Evolutionary conservation across 148 eudicot genomes (phyloP).

Genomic region (Rhododendron henanense): DNA sequence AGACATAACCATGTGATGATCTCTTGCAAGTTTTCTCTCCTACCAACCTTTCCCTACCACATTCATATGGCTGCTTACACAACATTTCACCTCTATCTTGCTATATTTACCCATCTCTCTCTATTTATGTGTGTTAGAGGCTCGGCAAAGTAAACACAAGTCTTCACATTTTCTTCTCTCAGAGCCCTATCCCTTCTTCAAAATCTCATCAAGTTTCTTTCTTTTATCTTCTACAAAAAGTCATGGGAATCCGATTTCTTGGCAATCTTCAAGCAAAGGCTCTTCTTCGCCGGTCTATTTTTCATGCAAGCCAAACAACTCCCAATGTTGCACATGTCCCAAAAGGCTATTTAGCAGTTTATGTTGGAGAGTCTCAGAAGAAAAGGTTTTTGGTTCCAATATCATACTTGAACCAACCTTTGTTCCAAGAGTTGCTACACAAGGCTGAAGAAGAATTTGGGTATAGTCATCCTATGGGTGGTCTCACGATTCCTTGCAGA

Average conservation of each 20-base stretch:
- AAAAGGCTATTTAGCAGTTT: constrained; percentile 52
- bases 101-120: not conserved
- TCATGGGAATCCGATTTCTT: constrained; percentile 15
- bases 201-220: not conserved
- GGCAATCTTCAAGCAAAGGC: not conserved
- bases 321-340: constrained; percentile 23
- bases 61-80: not conserved
- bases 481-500: constrained; percentile 24
- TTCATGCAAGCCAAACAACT: constrained; percentile 7
- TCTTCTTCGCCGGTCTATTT: not conserved
- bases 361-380: constrained; percentile 35
- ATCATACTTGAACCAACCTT: constrained; percentile 25
- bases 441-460: constrained; percentile 51
- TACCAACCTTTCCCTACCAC: not conserved
- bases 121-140: not conserved
- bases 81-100: not conserved
- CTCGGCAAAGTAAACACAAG: not conserved
- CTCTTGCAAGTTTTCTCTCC: not conserved
- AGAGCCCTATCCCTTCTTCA: not conserved
- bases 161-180: not conserved
- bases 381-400: constrained; percentile 20
- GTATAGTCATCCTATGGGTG: constrained; percentile 50
- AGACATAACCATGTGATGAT: not conserved
- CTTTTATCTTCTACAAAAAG: not conserved
- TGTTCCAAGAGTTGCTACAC: constrained; percentile 14